Percentiles rank a stretch among this genome's conserved stretches.
Evolutionary conservation across 345 rosid species (phyloP).

Genomic region (Rhizophora mangle): DNA sequence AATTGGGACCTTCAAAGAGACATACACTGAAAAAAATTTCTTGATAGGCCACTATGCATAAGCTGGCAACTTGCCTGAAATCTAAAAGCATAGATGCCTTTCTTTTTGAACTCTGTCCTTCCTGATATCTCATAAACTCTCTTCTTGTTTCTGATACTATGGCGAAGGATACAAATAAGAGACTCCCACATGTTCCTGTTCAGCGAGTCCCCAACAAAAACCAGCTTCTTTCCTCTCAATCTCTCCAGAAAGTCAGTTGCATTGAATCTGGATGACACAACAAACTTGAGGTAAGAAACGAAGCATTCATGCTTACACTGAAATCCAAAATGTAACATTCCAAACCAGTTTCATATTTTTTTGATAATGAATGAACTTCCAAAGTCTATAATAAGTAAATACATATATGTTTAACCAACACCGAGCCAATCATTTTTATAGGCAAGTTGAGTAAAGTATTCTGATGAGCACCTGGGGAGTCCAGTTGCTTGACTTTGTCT

Average conservation of each 20-base stretch:
- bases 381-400: not conserved
- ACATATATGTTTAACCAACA: not conserved
- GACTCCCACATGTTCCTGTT: constrained; percentile 97
- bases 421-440: not conserved
- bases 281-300: not conserved
- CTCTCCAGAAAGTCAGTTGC: constrained; percentile 80
- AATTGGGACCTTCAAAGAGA: constrained; percentile 8
- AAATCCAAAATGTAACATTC: not conserved
- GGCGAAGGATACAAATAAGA: constrained; percentile 74
- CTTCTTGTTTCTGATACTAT: constrained; percentile 57
- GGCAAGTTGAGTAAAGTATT: not conserved
- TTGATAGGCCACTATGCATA: not conserved
- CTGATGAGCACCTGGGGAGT: too few relatives aligned
- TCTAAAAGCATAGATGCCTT: constrained; percentile 74
- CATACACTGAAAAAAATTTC: not conserved
- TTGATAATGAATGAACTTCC: not conserved
- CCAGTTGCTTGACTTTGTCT: too few relatives aligned
- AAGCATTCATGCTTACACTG: not conserved
- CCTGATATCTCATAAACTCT: constrained; percentile 74
- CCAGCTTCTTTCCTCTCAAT: constrained; percentile 72
- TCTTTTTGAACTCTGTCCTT: constrained; percentile 69
- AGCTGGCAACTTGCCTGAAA: constrained; percentile 57
- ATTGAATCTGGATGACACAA: constrained; percentile 48
- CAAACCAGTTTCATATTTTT: not conserved
- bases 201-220: constrained; percentile 84